Percentiles rank a stretch among this genome's conserved stretches.
phyloP scores from a whole-genome alignment of 495 filamentous ascomycete species.

The Podospora pseudopauciseta region DNA sequence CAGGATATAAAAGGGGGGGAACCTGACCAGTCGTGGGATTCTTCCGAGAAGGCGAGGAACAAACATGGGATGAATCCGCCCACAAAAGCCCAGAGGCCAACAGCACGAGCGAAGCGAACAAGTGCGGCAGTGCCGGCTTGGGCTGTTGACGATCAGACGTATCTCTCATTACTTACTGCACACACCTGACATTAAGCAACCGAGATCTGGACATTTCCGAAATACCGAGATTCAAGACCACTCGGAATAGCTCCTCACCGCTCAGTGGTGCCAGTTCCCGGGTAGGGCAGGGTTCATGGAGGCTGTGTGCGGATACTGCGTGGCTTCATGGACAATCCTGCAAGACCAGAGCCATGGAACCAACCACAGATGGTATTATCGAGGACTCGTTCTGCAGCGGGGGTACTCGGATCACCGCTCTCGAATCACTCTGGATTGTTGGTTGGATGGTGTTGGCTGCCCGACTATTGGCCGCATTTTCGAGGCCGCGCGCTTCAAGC shows the following conservation, averaged over 20 bases:
- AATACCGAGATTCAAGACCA: not conserved
- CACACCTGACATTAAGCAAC: not conserved
- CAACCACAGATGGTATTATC: not conserved
- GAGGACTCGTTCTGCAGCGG: not conserved
- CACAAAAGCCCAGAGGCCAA: too few relatives aligned
- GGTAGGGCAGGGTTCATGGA: not conserved
- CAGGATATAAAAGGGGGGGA: not conserved
- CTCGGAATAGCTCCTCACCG: constrained; percentile 1
- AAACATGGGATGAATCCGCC: too few relatives aligned
- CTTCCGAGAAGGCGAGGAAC: not conserved
- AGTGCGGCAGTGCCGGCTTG: not conserved
- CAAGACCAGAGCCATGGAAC: not conserved
- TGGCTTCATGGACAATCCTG: not conserved
- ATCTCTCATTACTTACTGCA: not conserved
- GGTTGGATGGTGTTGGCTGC: not conserved
- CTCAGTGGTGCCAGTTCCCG: not conserved
- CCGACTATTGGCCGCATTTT: not conserved
- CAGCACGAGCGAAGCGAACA: not conserved
- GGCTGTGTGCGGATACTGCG: not conserved
- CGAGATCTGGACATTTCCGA: not conserved
- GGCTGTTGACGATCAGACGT: not conserved
- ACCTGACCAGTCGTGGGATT: not conserved
- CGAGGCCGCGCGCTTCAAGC: too few relatives aligned
- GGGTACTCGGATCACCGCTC: not conserved
- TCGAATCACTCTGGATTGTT: not conserved